Base-by-base conservation (phyloP, 2,329 filamentous ascomycete genomes). In the Penicillium rolfsii region DNA sequence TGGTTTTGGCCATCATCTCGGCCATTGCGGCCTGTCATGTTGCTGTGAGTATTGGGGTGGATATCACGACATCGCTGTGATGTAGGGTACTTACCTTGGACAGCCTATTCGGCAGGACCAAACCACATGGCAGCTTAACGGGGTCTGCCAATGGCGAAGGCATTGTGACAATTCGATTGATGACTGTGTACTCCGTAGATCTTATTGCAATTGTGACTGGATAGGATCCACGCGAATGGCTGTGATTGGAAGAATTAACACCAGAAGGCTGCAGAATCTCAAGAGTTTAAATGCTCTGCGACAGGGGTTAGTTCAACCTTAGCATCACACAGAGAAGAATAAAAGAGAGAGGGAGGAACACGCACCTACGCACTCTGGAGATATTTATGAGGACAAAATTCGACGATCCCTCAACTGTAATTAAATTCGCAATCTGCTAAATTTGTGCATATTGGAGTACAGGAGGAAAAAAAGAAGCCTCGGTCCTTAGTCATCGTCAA, bases 41-140 rank as follows among this genome's bases (percentile, higher is more conserved):
- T 11, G 11, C 30, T 11, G 6, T 71, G 16, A 35, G 33, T 16
- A 40, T 14, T 24, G 26, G 5, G 22, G 26, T 48, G 3, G 1
- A 48, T 48, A 12, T 16, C 2, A 41, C 4, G 11, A 33, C 7
- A 1, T 33, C 7, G 22, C 6, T 33, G 19, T 28, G 19, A 22
- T 22, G 9, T 8, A 52, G 11, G n/a, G n/a, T 22, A 14, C 36
- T 22, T 59, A 75, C 74, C 71, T 81, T 82, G 52, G 71, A 77
- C 1, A 88, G 76, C 5, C 85, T 81, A 66, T 87, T 87, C 2
- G 83, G 82, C 2, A 87, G 70, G 0, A 76, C 79, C 28, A 88
- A 76, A 1, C 85, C 85, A 68, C 83, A 85, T 62, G 82, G 81
- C 1, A 87, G 77, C 40, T 79, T 83, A 16, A 85, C 67, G 0